These are phyloP conservation scores for Moesziomyces antarcticus DNA, from an alignment of 1,284 basidiomycete species.

Conservation along the genomic window DNA sequence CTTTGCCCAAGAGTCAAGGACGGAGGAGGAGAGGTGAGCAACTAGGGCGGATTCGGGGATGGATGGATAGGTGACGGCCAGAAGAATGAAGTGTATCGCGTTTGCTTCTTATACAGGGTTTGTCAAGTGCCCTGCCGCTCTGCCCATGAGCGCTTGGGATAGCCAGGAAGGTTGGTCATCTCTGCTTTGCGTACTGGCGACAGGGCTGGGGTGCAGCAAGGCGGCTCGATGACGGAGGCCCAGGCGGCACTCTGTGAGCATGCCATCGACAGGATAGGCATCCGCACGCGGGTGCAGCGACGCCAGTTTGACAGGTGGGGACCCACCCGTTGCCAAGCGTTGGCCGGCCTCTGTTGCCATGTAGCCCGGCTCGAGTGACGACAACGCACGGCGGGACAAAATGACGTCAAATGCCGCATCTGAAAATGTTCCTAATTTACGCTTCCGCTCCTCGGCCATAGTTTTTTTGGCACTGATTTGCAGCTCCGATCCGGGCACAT, in stretches of 20 bases:
- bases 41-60: neutral
- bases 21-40: neutral
- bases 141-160: too few relatives aligned
- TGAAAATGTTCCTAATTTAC: neutral
- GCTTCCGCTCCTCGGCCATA: neutral
- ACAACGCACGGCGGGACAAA: neutral
- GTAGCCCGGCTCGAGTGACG: neutral
- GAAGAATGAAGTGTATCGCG: neutral
- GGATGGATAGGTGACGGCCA: neutral
- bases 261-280: neutral
- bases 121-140: too few relatives aligned
- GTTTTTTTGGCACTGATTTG: neutral
- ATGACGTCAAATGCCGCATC: conserved; percentile 7
- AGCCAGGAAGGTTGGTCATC: neutral
- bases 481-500: conserved; percentile 1
- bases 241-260: too few relatives aligned
- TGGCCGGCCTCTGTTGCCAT: neutral
- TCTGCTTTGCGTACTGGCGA: too few relatives aligned
- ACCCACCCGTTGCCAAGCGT: neutral
- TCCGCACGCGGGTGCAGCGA: neutral
- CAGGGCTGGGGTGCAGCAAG: too few relatives aligned
- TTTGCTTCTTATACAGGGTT: neutral
- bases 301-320: neutral
- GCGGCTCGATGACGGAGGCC: neutral
- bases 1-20: neutral